Evolutionary conservation across 169 alveolate species (phyloP).

Genomic region (Plasmodium gonderi): DNA sequence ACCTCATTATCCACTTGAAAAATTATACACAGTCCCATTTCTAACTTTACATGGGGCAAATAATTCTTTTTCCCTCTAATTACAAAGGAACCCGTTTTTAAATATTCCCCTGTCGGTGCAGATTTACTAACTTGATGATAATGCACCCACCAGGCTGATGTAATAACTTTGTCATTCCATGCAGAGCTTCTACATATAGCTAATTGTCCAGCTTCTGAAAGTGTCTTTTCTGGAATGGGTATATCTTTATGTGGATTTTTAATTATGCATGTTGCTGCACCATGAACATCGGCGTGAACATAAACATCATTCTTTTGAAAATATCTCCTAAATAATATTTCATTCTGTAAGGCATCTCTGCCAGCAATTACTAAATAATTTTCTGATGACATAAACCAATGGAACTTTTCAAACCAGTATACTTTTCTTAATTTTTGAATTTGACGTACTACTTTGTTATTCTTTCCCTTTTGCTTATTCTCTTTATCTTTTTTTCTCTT

Average conservation of each 20-base stretch:
- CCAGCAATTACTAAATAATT: slow-evolving; percentile 88
- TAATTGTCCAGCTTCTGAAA: slow-evolving; percentile 89
- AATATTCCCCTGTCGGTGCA: slow-evolving; percentile 96
- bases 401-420: slow-evolving; percentile 98
- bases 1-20: slow-evolving; percentile 73
- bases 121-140: slow-evolving; percentile 96
- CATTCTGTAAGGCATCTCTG: slow-evolving; percentile 96
- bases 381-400: slow-evolving; percentile 96
- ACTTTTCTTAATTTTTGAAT: slow-evolving; percentile 88
- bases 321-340: slow-evolving; percentile 94
- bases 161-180: slow-evolving; percentile 94
- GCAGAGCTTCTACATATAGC: slow-evolving; percentile 94
- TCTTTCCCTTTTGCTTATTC: slow-evolving; percentile 64
- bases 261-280: slow-evolving; percentile 97
- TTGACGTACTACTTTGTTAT: slow-evolving; percentile 53
- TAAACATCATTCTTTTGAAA: slow-evolving; percentile 93
- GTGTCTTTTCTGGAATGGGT: slow-evolving; percentile 86
- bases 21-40: slow-evolving; percentile 94
- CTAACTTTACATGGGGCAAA: slow-evolving; percentile 91
- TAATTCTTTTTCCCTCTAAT: slow-evolving; percentile 96
- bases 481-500: slow-evolving; percentile 87
- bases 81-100: slow-evolving; percentile 95
- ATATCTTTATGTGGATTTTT: slow-evolving; percentile 90
- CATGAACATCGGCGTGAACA: slow-evolving; percentile 98
- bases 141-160: slow-evolving; percentile 97